These are phyloP conservation scores for Sinapis alba DNA, from an alignment of 441 rosid species.

Conservation along the genomic window DNA sequence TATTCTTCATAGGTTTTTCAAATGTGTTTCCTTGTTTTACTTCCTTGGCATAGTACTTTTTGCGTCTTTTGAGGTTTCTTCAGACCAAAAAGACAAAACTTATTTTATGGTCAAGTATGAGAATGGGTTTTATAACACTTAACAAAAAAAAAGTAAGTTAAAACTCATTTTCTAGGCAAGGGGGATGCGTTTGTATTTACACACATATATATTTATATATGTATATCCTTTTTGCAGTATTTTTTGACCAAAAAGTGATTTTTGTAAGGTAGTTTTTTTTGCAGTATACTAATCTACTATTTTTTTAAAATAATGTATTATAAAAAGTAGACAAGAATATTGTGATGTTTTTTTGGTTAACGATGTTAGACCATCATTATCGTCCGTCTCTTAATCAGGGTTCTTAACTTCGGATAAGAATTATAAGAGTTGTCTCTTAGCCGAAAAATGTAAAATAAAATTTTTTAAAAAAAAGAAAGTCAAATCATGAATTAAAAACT, in stretches of 20 bases:
- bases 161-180: background rate
- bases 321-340: background rate
- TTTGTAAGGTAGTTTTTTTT: background rate
- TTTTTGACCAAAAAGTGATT: background rate
- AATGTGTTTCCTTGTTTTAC: background rate
- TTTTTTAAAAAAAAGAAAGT: too few relatives aligned
- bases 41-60: background rate
- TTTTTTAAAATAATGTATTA: background rate
- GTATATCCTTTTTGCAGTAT: background rate
- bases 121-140: background rate
- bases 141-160: background rate
- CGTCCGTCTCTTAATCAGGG: too few relatives aligned
- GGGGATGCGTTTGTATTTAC: background rate
- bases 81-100: background rate
- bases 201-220: too few relatives aligned
- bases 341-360: background rate
- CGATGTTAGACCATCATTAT: too few relatives aligned
- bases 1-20: background rate
- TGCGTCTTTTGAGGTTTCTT: background rate
- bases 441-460: too few relatives aligned
- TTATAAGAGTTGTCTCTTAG: too few relatives aligned
- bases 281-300: background rate
- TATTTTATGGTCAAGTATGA: background rate
- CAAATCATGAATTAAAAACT: too few relatives aligned
- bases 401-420: too few relatives aligned